Base-by-base conservation (phyloP, 345 rosid species). In the Salix caprea region DNA sequence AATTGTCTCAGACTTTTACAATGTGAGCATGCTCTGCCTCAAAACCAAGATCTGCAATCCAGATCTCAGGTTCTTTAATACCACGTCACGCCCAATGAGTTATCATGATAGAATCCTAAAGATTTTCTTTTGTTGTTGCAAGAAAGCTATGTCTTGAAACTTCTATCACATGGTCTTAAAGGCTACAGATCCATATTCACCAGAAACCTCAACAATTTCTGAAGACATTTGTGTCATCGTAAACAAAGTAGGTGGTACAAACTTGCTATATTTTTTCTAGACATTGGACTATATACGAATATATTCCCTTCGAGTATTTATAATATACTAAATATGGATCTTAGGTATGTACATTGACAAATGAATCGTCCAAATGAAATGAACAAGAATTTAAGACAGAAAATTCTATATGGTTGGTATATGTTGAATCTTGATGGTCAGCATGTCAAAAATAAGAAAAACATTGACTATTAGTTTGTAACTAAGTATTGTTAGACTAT, bases 1-100 rank as follows among this genome's bases (percentile, higher is more conserved):
- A 0, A 32, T 32, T 34, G 6, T 4, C 5, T 0, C 1, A 34
- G 0, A 34, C 1, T 34, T 0, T 34, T 34, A 34, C 0, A 34
- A 34, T 4, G 6, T 34, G 36, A 34, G 5, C 36, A 34, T 0
- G 2, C 0, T 0, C 2, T 34, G 1, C 0, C 36, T 34, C 36
- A 0, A 34, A 34, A 34, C 1, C 5, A 0, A 4, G 36, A 34
- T 0, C 5, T 34, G 0, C 36, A 34, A 4, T 34, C 0, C 5
- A 34, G 2, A 34, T 34, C 6, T 34, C 36, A 34, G 0, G 5
- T 1, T 34, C 0, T 34, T 34, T 34, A 34, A 0, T 0, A 32
- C 0, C 36, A 32, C 36, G 5, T 1, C 30, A 28, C 34, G 0
- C 0, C 34, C 0, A 0, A 4, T 34, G 6, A 34, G 5, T 34